These are phyloP conservation scores for Leccinum fuscescens DNA, from an alignment of 1,284 basidiomycete species.

Conservation along the genomic window DNA sequence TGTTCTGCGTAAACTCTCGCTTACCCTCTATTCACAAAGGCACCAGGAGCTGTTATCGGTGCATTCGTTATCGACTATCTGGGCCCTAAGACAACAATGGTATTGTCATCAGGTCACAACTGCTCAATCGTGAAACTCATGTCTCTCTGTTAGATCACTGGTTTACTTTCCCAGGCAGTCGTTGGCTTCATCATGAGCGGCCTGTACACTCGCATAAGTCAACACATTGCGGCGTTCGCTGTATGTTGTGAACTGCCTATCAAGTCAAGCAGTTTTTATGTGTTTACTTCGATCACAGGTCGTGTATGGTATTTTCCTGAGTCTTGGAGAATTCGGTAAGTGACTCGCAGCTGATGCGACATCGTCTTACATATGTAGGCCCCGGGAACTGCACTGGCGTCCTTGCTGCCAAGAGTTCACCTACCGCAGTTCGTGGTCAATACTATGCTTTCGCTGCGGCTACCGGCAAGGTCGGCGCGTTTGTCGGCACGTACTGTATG, in stretches of 20 bases:
- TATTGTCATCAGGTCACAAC: constrained; percentile 24
- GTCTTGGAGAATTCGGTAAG: constrained; percentile 74
- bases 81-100: constrained; percentile 78
- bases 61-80: constrained; percentile 77
- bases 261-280: not conserved
- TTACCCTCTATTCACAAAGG: not conserved
- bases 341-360: not conserved
- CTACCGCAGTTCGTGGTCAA: constrained; percentile 84
- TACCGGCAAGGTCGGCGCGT: constrained; percentile 87
- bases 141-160: constrained; percentile 47
- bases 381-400: constrained; percentile 82
- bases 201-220: constrained; percentile 58
- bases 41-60: constrained; percentile 65
- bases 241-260: constrained; percentile 36
- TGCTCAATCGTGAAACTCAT: constrained; percentile 1
- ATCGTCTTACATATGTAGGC: constrained; percentile 34
- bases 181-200: constrained; percentile 87
- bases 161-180: constrained; percentile 67
- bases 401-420: constrained; percentile 78
- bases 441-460: constrained; percentile 87
- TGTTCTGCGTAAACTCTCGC: not conserved
- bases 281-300: constrained; percentile 39
- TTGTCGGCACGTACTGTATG: constrained; percentile 76
- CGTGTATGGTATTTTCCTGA: constrained; percentile 89
- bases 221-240: constrained; percentile 77